Conservation (phyloP, 192 early-diverging fungal species). For the Pilobolus umbonatus region DNA sequence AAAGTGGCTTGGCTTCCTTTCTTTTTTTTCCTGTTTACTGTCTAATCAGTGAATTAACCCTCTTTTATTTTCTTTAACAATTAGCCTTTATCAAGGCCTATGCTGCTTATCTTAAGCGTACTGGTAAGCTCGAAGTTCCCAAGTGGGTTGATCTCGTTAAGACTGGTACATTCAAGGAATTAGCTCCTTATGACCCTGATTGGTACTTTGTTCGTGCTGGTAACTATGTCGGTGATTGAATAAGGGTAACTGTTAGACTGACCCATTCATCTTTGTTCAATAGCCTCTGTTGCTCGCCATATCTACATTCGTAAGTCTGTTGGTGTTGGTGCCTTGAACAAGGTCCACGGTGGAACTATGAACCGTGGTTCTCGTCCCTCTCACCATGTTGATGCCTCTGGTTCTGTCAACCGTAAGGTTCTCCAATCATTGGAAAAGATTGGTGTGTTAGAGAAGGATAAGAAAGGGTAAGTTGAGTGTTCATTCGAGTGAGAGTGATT, state of each 20-base stretch:
- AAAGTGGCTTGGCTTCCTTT: not conserved
- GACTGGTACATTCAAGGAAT: conserved; percentile 96
- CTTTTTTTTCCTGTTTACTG: not conserved
- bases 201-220: conserved; percentile 99
- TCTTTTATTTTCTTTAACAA: too few species aligned
- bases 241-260: not conserved
- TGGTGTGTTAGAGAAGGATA: conserved; percentile 91
- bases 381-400: conserved; percentile 81
- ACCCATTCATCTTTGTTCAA: not conserved
- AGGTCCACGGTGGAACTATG: conserved; percentile 87
- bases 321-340: conserved; percentile 92
- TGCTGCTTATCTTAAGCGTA: conserved; percentile 98
- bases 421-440: conserved; percentile 99
- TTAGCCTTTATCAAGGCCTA: conserved; percentile 97
- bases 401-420: conserved; percentile 91
- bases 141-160: conserved; percentile 99
- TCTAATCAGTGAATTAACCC: too few species aligned
- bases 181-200: conserved; percentile 96
- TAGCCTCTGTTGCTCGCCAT: conserved; percentile 92
- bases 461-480: conserved; percentile 55
- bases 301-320: conserved; percentile 95
- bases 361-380: conserved; percentile 94
- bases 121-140: conserved; percentile 97
- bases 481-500: not conserved
- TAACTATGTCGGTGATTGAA: conserved; percentile 25